Conservation (phyloP, 2,329 filamentous ascomycete species). For the Calonectria montana region DNA sequence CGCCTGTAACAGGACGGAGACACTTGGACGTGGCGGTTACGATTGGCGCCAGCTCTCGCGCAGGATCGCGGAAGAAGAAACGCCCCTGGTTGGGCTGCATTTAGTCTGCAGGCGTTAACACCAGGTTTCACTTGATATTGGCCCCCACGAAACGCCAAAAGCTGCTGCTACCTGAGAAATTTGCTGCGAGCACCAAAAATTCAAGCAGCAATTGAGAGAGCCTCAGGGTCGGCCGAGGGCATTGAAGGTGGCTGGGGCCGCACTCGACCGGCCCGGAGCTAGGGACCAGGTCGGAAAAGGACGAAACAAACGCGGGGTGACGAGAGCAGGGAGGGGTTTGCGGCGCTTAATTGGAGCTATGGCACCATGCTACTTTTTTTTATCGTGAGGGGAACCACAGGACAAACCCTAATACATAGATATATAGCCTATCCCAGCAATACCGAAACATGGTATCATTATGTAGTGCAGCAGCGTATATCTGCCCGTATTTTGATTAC, state of each 20-base stretch:
- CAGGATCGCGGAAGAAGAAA: neutral
- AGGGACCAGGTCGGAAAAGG: neutral
- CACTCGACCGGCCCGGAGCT: neutral
- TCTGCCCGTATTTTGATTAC: neutral
- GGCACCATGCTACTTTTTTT: neutral
- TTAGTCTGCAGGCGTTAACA: neutral
- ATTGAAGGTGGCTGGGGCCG: neutral
- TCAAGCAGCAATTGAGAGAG: neutral
- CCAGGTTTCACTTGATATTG: conserved; percentile 4
- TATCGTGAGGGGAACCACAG: neutral
- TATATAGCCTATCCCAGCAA: neutral
- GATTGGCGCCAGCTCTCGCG: conserved; percentile 1
- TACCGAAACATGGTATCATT: neutral
- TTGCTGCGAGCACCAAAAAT: neutral
- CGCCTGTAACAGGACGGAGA: conserved; percentile 11
- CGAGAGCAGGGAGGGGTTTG: neutral
- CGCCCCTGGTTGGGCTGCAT: neutral
- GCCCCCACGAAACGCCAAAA: neutral
- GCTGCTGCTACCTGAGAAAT: neutral
- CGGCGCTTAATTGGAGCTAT: conserved; percentile 4
- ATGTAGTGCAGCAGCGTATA: neutral
- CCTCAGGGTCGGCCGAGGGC: neutral
- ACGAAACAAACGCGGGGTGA: conserved; percentile 3
- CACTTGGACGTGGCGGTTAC: conserved; percentile 1
- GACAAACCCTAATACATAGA: neutral